Evolutionary conservation across 441 rosid species (phyloP).

Genomic region (Theobroma grandiflorum): DNA sequence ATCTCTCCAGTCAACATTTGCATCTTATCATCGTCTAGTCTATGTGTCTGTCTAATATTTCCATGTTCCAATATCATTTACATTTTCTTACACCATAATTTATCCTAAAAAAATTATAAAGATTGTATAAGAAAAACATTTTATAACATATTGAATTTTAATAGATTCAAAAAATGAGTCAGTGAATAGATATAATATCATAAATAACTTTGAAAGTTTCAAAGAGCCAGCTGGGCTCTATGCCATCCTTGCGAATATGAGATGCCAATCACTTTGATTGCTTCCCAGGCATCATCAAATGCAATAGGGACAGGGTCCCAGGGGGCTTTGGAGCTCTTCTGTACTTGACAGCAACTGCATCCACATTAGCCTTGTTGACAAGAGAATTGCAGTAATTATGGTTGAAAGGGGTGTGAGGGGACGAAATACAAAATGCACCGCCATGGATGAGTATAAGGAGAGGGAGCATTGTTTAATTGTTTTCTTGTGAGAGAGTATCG

Average conservation of each 20-base stretch:
- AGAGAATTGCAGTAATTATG: slow-evolving; percentile 35
- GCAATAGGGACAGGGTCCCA: slow-evolving; percentile 47
- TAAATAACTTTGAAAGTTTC: too few relatives aligned
- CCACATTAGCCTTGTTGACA: slow-evolving; percentile 33
- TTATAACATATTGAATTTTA: too few relatives aligned
- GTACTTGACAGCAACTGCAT: slow-evolving; percentile 51
- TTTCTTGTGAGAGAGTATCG: slow-evolving; percentile 41
- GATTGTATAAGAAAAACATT: too few relatives aligned
- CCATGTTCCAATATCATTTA: too few relatives aligned
- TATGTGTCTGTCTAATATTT: too few relatives aligned
- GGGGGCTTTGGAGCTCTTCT: slow-evolving; percentile 46
- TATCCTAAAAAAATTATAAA: too few relatives aligned
- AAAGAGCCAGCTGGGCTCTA: slow-evolving; percentile 23
- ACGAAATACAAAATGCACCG: slow-evolving; percentile 42
- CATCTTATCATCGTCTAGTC: too few relatives aligned
- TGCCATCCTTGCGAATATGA: slow-evolving; percentile 29
- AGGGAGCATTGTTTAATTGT: slow-evolving; percentile 46
- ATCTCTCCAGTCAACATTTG: too few relatives aligned
- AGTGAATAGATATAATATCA: too few relatives aligned
- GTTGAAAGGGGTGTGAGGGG: slow-evolving; percentile 35
- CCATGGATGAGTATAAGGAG: slow-evolving; percentile 51
- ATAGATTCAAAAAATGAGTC: too few relatives aligned
- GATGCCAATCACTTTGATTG: slow-evolving; percentile 46
- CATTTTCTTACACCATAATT: too few relatives aligned
- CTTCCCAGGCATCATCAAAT: slow-evolving; percentile 53